Evolutionary conservation across 768 basidiomycete genomes (phyloP), one percentile per base, ranked within the genome.

Genomic region (Melanogaster broomeanus): DNA sequence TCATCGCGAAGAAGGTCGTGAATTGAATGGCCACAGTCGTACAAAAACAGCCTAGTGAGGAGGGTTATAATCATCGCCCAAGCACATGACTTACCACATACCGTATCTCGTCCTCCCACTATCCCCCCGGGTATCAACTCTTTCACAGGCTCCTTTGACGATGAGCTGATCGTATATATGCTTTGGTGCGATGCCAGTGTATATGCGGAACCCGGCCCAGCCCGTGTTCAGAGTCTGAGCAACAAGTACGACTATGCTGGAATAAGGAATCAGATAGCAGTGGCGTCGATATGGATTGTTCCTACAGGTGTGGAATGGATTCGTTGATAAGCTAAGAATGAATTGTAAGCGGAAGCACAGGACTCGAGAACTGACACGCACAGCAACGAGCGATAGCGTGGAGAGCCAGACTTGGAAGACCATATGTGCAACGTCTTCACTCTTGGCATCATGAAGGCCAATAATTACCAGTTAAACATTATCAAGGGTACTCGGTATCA

Each of bases 271-370:
- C n/a, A 56, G 48, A 43, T 4, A 45, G 5, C 40, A 7, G 4
- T n/a, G 7, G 22, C 27, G 18, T 12, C 4, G 33, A 19, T 3
- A 8, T 3, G 19, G 28, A 34, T 13, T 9, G 27, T 31, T 37
- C 77, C 3, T 71, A 74, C 37, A 82, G 67, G 56, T 81, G 79
- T 6, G 81, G 81, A 33, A 79, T 70, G 1, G 79, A 80, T 58
- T 82, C 79, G 47, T 72, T 74, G 42, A 80, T 50, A 38, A 83
- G 67, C 81, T 82, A 47, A 33, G 1, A 27, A 49, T 16, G 25
- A 10, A 38, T 13, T 25, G 46, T 54, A 42, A 50, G 48, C 24
- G 21, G 19, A 27, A 18, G 39, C 25, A 45, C 15, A 34, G 4
- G 13, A 15, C 47, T 16, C 15, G 38, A 15, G 16, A 24, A 4